These are phyloP conservation scores for Perilla frutescens DNA, from an alignment of 257 asterid species.

Conservation along the genomic window DNA sequence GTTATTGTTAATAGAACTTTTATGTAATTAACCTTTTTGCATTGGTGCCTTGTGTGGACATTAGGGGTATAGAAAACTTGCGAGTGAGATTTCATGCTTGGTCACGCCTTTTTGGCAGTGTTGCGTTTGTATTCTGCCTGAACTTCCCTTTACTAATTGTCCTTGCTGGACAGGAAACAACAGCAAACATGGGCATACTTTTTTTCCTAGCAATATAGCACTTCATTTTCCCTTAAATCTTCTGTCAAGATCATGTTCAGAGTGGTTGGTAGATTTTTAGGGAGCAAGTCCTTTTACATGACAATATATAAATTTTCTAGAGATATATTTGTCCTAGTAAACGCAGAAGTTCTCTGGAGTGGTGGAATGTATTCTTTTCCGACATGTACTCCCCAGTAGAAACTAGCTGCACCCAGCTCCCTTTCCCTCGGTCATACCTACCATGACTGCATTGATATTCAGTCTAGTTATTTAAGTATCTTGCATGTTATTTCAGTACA, in stretches of 20 bases:
- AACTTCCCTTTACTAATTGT: background rate
- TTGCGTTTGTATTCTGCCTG: background rate
- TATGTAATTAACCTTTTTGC: background rate
- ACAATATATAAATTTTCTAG: too few species aligned
- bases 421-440: background rate
- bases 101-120: too few species aligned
- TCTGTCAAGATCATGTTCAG: background rate
- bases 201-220: background rate
- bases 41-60: background rate
- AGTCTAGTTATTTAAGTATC: background rate
- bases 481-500: background rate
- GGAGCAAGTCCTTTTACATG: background rate
- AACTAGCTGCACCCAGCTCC: constrained; percentile 1
- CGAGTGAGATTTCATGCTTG: too few species aligned
- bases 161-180: background rate
- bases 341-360: too few species aligned
- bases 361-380: too few species aligned
- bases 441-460: constrained; percentile 3
- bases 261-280: background rate
- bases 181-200: background rate
- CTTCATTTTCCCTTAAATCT: background rate
- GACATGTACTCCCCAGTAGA: background rate
- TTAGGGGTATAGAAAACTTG: background rate
- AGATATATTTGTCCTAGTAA: too few species aligned
- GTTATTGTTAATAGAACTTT: background rate